Percentiles rank a stretch among this genome's conserved stretches.
These are phyloP conservation scores for Candida tropicalis DNA, from an alignment of 1,139 yeast species.

Conservation along the genomic window DNA sequence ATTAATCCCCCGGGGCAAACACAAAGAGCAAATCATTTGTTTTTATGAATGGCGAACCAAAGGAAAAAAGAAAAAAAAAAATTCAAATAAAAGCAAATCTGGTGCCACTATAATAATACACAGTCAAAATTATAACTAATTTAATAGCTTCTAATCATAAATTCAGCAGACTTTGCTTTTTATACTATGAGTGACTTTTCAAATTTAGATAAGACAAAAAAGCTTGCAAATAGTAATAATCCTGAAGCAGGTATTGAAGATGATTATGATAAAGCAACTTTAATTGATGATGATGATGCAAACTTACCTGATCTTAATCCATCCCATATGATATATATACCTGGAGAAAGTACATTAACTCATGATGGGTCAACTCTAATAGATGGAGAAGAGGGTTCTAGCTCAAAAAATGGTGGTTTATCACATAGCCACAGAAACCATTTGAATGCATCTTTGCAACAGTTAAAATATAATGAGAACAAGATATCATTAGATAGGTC, in stretches of 20 bases:
- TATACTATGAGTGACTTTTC: slow-evolving; percentile 11
- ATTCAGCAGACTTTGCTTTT: too few relatives aligned
- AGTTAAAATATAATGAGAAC: slow-evolving; percentile 70
- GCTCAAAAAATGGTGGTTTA: slow-evolving; percentile 6
- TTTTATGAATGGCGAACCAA: not conserved
- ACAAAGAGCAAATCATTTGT: not conserved
- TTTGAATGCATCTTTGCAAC: slow-evolving; percentile 56
- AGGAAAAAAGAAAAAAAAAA: not conserved
- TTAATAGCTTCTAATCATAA: too few relatives aligned
- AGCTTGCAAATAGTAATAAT: not conserved
- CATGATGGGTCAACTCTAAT: slow-evolving; percentile 30
- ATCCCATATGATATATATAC: slow-evolving; percentile 34
- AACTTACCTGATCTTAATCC: slow-evolving; percentile 19
- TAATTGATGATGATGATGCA: slow-evolving; percentile 19
- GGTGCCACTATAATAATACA: slow-evolving; percentile 10
- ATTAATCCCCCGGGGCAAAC: too few relatives aligned
- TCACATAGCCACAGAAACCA: slow-evolving; percentile 11
- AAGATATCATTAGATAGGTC: slow-evolving; percentile 63
- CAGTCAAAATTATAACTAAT: too few relatives aligned
- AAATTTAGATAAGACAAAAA: slow-evolving; percentile 4
- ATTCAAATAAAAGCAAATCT: not conserved
- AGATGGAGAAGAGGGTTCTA: slow-evolving; percentile 26
- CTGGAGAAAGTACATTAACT: slow-evolving; percentile 31
- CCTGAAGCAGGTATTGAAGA: slow-evolving; percentile 7
- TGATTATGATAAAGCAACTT: slow-evolving; percentile 21